These are phyloP conservation scores for Phlyctochytrium arcticum DNA, from an alignment of 192 early-diverging fungal genomes.

Conservation along the genomic window DNA sequence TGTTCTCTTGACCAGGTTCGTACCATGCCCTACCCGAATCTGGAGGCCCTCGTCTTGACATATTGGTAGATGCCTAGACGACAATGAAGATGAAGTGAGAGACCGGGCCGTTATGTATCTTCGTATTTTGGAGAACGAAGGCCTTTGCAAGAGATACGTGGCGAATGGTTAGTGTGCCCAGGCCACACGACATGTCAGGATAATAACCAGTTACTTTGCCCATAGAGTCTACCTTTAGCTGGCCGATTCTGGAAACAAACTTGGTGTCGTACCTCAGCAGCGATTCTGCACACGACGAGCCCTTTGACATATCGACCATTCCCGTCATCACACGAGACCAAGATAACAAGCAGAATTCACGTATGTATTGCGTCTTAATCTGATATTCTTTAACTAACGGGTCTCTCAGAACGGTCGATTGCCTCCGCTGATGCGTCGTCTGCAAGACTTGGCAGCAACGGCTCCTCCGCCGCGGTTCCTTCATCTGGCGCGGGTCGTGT, in stretches of 20 bases:
- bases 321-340: conserved; percentile 83
- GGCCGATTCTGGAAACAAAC: conserved; percentile 78
- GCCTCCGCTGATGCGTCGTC: conserved; percentile 5
- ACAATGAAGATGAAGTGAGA: conserved; percentile 97
- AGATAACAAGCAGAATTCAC: conserved; percentile 74
- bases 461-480: not conserved
- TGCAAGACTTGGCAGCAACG: not conserved
- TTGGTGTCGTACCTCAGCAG: conserved; percentile 83
- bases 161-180: conserved; percentile 60
- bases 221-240: conserved; percentile 78
- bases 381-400: conserved; percentile 6
- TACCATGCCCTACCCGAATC: not conserved
- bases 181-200: not conserved
- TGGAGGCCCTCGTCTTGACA: not conserved
- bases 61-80: conserved; percentile 81
- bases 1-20: conserved; percentile 72
- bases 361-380: conserved; percentile 35
- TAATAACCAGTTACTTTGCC: not conserved
- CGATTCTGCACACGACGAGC: conserved; percentile 47
- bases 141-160: conserved; percentile 63
- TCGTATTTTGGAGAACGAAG: conserved; percentile 67
- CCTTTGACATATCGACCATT: conserved; percentile 74
- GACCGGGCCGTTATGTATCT: conserved; percentile 91
- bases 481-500: not conserved
- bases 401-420: not conserved